Conservation (phyloP, 306 rosid genomes). For the Hippophae rhamnoides region DNA sequence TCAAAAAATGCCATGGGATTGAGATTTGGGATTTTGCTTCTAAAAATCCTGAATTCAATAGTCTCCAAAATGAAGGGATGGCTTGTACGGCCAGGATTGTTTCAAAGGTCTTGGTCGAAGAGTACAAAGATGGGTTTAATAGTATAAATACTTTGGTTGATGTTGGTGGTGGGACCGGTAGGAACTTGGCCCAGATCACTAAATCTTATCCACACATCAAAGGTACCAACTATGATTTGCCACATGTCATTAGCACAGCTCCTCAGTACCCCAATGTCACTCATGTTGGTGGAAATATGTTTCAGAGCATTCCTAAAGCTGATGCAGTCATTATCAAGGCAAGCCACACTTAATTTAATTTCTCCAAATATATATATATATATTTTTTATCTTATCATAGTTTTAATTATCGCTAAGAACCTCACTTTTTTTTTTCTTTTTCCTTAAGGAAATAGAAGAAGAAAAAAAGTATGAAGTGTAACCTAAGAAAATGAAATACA, state of each 20-base stretch:
- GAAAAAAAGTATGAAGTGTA: too few relatives aligned
- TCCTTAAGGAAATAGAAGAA: too few relatives aligned
- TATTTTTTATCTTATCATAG: too few relatives aligned
- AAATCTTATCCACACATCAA: constrained; percentile 14
- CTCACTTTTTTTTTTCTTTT: too few relatives aligned
- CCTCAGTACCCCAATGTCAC: neutral
- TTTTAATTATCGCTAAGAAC: too few relatives aligned
- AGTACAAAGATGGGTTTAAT: constrained; percentile 13
- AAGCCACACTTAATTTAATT: too few relatives aligned
- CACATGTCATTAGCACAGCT: constrained; percentile 16
- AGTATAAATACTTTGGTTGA: constrained; percentile 15
- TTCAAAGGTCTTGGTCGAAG: neutral
- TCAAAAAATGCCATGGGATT: constrained; percentile 9
- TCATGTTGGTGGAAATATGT: constrained; percentile 26
- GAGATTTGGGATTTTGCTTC: constrained; percentile 17
- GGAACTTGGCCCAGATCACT: neutral
- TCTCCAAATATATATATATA: too few relatives aligned
- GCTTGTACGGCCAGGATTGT: constrained; percentile 8
- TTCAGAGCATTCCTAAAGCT: constrained; percentile 15
- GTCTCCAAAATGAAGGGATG: constrained; percentile 14
- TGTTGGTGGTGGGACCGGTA: constrained; percentile 17
- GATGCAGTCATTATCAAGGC: constrained; percentile 21
- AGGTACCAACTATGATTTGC: constrained; percentile 23
- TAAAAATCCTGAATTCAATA: constrained; percentile 12
- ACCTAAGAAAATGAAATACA: too few relatives aligned